Percentiles rank a stretch among this genome's conserved stretches.
These are phyloP conservation scores for Pleoardoris graminearum DNA, from an alignment of 2,329 filamentous ascomycete genomes.

Conservation along the genomic window DNA sequence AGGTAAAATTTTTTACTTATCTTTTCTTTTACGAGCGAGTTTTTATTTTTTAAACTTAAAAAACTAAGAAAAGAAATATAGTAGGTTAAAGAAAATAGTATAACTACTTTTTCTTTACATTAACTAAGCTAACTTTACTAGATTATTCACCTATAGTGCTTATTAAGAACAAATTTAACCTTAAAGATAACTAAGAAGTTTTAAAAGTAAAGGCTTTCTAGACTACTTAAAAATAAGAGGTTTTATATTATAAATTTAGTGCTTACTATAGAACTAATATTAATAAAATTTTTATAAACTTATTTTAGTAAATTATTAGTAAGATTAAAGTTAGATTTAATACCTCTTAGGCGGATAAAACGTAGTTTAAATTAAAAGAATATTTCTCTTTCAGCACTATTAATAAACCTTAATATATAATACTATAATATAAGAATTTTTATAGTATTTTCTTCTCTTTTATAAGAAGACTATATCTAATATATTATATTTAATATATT, in stretches of 20 bases:
- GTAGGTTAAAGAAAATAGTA: no score
- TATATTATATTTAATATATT: no score
- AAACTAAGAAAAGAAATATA: conserved; percentile 86
- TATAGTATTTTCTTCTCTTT: no score
- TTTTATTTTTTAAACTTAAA: conserved; percentile 78
- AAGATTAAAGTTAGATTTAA: conserved; percentile 59
- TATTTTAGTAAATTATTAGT: conserved; percentile 79
- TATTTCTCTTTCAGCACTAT: no score
- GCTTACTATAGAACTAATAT: conserved; percentile 83
- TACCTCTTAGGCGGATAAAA: no score
- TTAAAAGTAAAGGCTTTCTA: conserved; percentile 78
- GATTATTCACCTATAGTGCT: conserved; percentile 78
- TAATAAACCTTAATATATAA: no score
- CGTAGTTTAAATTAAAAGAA: no score
- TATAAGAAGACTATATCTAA: no score
- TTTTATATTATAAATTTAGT: conserved; percentile 89
- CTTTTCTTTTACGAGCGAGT: conserved; percentile 84
- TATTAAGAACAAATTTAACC: conserved; percentile 80
- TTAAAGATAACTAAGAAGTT: conserved; percentile 80
- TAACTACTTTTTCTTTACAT: no score
- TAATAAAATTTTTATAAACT: conserved; percentile 83
- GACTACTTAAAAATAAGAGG: conserved; percentile 84
- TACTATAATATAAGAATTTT: no score
- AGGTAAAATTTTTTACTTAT: conserved; percentile 89
- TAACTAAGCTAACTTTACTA: conserved; percentile 81